These are phyloP conservation scores for Melastoma candidum DNA, from an alignment of 441 rosid species.

Conservation along the genomic window DNA sequence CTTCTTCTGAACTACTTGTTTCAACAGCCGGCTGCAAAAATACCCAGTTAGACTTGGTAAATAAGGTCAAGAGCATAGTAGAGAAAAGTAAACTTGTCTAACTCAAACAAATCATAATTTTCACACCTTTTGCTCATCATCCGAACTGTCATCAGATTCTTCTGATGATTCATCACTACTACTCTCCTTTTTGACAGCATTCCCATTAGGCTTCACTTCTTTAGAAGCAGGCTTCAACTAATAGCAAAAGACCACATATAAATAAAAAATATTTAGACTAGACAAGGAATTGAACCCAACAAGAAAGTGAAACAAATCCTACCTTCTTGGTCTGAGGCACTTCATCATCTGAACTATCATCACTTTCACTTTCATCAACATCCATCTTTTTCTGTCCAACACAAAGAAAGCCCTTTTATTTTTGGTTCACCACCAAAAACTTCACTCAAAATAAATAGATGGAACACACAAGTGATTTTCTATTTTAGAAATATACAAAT, in stretches of 20 bases:
- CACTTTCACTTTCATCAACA: conserved; percentile 23
- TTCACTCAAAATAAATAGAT: too few relatives aligned
- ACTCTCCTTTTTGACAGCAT: conserved; percentile 31
- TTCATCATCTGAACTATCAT: conserved; percentile 34
- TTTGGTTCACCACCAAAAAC: too few relatives aligned
- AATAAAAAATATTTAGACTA: neutral
- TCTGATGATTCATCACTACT: conserved; percentile 33
- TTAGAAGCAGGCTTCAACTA: conserved; percentile 22
- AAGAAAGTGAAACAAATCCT: neutral
- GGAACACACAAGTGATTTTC: too few relatives aligned
- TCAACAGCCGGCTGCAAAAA: neutral
- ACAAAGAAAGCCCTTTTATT: neutral
- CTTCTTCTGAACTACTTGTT: conserved; percentile 1
- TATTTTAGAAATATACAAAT: too few relatives aligned
- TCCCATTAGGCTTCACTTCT: conserved; percentile 12
- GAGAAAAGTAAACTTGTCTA: too few relatives aligned
- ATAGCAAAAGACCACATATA: neutral
- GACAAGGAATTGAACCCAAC: neutral
- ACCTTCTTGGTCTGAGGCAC: conserved; percentile 22
- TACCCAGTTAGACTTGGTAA: too few relatives aligned
- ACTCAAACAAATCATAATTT: neutral
- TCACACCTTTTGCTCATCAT: conserved; percentile 15
- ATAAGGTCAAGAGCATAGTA: too few relatives aligned
- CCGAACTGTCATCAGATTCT: conserved; percentile 29
- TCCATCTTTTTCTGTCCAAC: conserved; percentile 26